Evolutionary conservation across 192 early-diverging fungal genomes (phyloP).

Genomic region (Spinellus fusiger): DNA sequence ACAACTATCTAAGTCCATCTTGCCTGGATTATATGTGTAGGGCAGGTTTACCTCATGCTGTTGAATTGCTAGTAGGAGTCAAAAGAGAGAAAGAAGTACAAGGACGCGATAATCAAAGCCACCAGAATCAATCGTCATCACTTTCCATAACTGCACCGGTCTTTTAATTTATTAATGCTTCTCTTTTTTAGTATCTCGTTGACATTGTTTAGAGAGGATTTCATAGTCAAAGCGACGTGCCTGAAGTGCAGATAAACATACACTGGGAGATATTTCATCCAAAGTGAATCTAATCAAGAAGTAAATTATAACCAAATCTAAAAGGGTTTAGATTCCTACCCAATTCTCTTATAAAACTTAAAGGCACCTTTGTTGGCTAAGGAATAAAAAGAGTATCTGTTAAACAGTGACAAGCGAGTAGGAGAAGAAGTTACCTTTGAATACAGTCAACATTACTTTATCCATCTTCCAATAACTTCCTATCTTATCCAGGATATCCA

Average conservation of each 20-base stretch:
- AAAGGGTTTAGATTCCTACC: slow-evolving; percentile 33
- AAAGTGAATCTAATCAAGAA: slow-evolving; percentile 40
- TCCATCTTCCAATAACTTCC: slow-evolving; percentile 47
- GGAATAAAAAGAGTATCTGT: not conserved
- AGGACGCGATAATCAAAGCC: not conserved
- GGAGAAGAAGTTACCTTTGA: slow-evolving; percentile 44
- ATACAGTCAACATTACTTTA: slow-evolving; percentile 64
- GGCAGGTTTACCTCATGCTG: not conserved
- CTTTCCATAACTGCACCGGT: not conserved
- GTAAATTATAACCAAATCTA: not conserved
- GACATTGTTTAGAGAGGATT: slow-evolving; percentile 48
- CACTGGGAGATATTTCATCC: slow-evolving; percentile 61
- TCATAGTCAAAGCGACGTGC: slow-evolving; percentile 61
- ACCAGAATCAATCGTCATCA: not conserved
- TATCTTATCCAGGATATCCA: slow-evolving; percentile 46
- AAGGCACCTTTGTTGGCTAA: slow-evolving; percentile 54
- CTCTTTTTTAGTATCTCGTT: not conserved
- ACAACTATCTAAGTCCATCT: not conserved
- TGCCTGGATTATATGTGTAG: not conserved
- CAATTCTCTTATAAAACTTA: slow-evolving; percentile 52
- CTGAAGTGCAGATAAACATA: slow-evolving; percentile 39
- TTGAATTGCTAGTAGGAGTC: not conserved
- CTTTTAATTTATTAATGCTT: not conserved
- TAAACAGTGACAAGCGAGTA: not conserved
- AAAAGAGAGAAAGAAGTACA: not conserved